Percentiles rank a stretch among this genome's conserved stretches.
Conservation (phyloP, 2,329 filamentous ascomycete species). For the Fusarium xylarioides region DNA sequence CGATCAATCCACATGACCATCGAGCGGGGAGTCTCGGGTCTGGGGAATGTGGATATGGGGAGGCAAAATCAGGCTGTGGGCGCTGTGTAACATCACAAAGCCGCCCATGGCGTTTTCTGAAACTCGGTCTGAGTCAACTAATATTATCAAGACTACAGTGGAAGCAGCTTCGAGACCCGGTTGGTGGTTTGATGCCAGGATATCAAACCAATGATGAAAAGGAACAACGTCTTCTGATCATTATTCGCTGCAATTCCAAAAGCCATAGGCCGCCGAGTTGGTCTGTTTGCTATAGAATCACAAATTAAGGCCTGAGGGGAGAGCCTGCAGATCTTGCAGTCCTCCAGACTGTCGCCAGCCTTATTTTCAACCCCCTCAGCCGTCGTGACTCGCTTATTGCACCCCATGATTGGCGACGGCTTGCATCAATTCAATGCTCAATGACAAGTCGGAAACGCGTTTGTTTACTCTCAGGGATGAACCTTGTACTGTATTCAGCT, state of each 20-base stretch:
- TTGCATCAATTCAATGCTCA: not conserved
- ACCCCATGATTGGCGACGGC: not conserved
- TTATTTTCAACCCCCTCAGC: not conserved
- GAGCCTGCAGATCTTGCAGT: not conserved
- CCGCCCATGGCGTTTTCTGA: not conserved
- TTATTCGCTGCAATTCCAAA: too few species aligned
- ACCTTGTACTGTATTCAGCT: not conserved
- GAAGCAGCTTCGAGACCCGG: not conserved
- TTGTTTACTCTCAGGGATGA: not conserved
- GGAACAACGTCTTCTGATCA: too few species aligned
- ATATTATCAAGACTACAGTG: not conserved
- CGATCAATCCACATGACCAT: not conserved
- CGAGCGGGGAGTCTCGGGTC: not conserved
- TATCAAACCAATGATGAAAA: not conserved
- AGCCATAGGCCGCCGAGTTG: rapidly evolving
- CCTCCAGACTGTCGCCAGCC: not conserved
- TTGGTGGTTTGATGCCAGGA: not conserved
- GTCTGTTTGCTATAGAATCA: not conserved
- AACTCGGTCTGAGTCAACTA: not conserved
- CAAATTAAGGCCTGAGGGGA: too few species aligned
- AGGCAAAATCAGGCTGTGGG: not conserved
- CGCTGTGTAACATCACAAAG: not conserved
- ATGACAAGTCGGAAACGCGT: too few species aligned
- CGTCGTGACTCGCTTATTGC: not conserved
- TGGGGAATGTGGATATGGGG: not conserved